Evolutionary conservation across 495 filamentous ascomycete species (phyloP).

Genomic region (Penicillium ochrochloron): DNA sequence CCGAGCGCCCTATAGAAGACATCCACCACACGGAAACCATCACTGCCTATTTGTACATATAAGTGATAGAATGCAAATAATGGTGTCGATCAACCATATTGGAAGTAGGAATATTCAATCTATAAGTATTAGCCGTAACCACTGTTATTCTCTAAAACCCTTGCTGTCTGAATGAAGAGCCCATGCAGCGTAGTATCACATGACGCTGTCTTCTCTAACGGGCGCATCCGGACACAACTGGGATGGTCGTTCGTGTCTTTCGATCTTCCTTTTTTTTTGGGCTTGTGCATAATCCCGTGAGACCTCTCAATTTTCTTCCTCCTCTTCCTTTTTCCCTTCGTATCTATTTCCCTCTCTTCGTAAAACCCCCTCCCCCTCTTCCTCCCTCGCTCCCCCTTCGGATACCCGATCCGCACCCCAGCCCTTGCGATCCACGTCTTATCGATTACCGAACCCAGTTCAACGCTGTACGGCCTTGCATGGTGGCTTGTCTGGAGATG

Average conservation of each 20-base stretch:
- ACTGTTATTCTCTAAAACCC: background rate
- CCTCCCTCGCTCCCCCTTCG: constrained; percentile 30
- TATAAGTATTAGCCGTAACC: background rate
- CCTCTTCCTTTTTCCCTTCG: constrained; percentile 12
- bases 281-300: background rate
- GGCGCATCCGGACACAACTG: constrained; percentile 28
- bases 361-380: constrained; percentile 18
- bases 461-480: constrained; percentile 41
- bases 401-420: constrained; percentile 22
- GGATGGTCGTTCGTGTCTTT: constrained; percentile 7
- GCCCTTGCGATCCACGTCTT: constrained; percentile 30
- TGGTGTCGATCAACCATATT: background rate
- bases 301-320: constrained; percentile 8
- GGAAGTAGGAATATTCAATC: background rate
- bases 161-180: background rate
- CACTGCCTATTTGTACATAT: constrained; percentile 10
- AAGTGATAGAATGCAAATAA: constrained; percentile 7
- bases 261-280: constrained; percentile 14
- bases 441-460: constrained; percentile 26
- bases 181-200: constrained; percentile 26
- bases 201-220: constrained; percentile 27
- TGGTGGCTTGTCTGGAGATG: constrained; percentile 39
- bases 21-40: background rate
- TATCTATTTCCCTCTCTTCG: constrained; percentile 14
- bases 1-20: constrained; percentile 2